Conservation (phyloP, 1,284 basidiomycete species). For the Omphalotus olearius region DNA sequence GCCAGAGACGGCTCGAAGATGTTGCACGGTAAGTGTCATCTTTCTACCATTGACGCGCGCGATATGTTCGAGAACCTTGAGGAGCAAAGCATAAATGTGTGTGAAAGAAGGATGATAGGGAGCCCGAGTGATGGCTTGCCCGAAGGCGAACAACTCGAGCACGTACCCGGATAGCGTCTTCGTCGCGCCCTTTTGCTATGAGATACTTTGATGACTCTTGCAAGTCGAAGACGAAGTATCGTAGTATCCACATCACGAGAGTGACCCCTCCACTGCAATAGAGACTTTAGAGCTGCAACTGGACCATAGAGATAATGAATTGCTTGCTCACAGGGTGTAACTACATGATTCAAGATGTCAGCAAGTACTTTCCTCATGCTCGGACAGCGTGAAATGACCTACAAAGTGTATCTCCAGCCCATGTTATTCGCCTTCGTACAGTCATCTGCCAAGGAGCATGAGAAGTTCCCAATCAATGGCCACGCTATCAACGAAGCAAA, state of each 20-base stretch:
- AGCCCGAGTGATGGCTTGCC: background rate
- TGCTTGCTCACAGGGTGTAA: constrained; percentile 32
- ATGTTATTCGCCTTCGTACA: constrained; percentile 46
- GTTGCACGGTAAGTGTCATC: constrained; percentile 40
- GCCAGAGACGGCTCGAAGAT: constrained; percentile 33
- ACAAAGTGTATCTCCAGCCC: constrained; percentile 64
- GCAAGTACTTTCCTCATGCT: background rate
- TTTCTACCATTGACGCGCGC: constrained; percentile 49
- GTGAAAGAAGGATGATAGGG: background rate
- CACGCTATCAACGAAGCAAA: constrained; percentile 47
- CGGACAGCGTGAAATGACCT: constrained; percentile 15
- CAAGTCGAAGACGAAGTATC: constrained; percentile 44
- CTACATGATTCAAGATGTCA: constrained; percentile 19
- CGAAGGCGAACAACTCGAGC: background rate
- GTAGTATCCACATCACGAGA: constrained; percentile 39
- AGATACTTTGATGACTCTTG: constrained; percentile 63
- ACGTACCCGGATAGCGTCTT: constrained; percentile 46
- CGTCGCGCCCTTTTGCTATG: constrained; percentile 50
- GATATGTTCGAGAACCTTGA: constrained; percentile 41
- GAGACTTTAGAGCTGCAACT: background rate
- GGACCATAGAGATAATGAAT: constrained; percentile 4
- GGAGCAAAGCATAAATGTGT: too few relatives aligned
- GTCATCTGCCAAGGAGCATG: constrained; percentile 32
- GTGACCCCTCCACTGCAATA: constrained; percentile 39
- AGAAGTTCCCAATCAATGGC: constrained; percentile 48